Evolutionary conservation across 208 protist genomes (phyloP).

Genomic region (Leishmania braziliensis): DNA sequence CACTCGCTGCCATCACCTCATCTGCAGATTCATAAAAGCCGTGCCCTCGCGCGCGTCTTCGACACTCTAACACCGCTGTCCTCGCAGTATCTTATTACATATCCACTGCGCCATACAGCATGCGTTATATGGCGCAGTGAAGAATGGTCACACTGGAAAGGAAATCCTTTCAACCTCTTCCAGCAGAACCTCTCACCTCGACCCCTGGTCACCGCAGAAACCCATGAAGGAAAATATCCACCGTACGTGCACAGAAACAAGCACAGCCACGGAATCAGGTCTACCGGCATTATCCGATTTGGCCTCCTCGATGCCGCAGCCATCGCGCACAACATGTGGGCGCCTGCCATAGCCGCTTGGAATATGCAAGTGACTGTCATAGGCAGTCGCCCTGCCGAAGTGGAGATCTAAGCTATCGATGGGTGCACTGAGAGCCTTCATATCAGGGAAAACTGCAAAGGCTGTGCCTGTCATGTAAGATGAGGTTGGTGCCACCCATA

Average conservation of each 20-base stretch:
- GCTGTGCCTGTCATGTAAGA: conserved; percentile 28
- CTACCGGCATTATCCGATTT: conserved; percentile 30
- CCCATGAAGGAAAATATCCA: neutral
- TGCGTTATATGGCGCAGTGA: neutral
- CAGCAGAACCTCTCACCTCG: neutral
- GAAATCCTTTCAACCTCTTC: neutral
- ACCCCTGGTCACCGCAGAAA: neutral
- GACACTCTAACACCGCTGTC: neutral
- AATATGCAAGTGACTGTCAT: conserved; percentile 42
- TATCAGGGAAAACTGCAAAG: conserved; percentile 29
- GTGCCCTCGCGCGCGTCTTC: neutral
- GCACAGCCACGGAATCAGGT: conserved; percentile 13
- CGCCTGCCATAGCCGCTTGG: conserved; percentile 36
- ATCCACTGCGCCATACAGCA: neutral
- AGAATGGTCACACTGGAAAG: neutral
- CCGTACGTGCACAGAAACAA: neutral
- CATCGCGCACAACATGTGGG: conserved; percentile 48
- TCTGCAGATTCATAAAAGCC: neutral
- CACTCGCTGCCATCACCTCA: neutral
- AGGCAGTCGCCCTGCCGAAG: conserved; percentile 28
- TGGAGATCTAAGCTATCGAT: conserved; percentile 25
- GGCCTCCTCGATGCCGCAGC: conserved; percentile 45
- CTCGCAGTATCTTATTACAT: neutral
- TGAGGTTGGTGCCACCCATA: conserved; percentile 15
- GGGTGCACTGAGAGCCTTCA: conserved; percentile 30